A percentile compares a stretch with the other conserved stretches of the same genome.
Evolutionary conservation across 352 stramenopile species (phyloP).

Genomic region (Blastocystis sp.): DNA sequence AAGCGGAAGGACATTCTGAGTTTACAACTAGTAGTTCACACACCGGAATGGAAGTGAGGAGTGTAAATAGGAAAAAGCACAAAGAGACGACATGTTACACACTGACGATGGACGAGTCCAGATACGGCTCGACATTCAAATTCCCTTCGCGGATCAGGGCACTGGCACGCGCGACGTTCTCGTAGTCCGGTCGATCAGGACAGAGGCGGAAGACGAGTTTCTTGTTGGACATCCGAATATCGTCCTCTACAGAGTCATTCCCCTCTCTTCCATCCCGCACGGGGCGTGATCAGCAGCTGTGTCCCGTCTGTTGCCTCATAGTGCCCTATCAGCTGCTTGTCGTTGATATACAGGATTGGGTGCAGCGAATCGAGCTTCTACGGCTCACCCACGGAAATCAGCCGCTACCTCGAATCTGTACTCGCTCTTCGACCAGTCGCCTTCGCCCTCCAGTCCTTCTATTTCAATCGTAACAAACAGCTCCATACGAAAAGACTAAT

Average conservation of each 20-base stretch:
- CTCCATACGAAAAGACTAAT: conserved; percentile 44
- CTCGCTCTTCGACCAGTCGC: background rate
- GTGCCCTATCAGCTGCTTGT: conserved; percentile 32
- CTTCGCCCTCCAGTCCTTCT: conserved; percentile 19
- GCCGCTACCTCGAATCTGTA: conserved; percentile 19
- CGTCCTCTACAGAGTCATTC: conserved; percentile 15
- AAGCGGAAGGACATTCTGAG: conserved; percentile 45
- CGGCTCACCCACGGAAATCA: background rate
- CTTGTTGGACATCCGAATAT: conserved; percentile 36
- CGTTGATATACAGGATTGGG: conserved; percentile 37
- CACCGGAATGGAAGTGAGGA: no score
- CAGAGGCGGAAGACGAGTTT: conserved; percentile 33
- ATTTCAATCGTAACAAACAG: conserved; percentile 71
- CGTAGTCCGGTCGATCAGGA: conserved; percentile 28
- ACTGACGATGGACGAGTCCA: background rate
- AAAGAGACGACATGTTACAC: background rate
- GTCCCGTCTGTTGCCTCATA: conserved; percentile 49
- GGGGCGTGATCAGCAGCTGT: conserved; percentile 16
- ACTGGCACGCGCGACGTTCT: background rate
- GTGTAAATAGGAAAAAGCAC: no score
- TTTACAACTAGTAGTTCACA: no score
- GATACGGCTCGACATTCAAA: background rate
- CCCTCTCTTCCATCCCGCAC: background rate
- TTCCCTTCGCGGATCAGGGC: conserved; percentile 14
- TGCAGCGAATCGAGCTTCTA: conserved; percentile 48